These are phyloP conservation scores for Davidsoniella neocaledoniae DNA, from an alignment of 2,329 filamentous ascomycete species.

Conservation along the genomic window DNA sequence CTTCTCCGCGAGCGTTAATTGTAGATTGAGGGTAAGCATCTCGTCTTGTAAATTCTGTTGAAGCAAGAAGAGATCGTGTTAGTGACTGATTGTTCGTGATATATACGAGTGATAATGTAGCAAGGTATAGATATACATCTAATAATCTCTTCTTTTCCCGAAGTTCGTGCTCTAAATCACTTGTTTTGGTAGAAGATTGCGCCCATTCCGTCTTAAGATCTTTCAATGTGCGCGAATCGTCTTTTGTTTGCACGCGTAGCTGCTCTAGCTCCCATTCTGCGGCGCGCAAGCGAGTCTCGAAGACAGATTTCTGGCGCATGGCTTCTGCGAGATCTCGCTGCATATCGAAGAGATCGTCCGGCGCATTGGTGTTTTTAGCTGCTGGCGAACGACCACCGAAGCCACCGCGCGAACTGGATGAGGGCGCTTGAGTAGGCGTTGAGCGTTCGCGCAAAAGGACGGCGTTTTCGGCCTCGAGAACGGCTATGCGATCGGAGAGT, in stretches of 20 bases:
- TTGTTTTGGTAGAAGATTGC: slow-evolving; percentile 46
- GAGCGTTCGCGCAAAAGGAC: slow-evolving; percentile 18
- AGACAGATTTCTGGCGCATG: slow-evolving; percentile 52
- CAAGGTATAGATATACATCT: slow-evolving; percentile 31
- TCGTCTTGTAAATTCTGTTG: slow-evolving; percentile 73
- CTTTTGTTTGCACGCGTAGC: slow-evolving; percentile 40
- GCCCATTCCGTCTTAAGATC: slow-evolving; percentile 46
- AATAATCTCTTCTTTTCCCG: slow-evolving; percentile 68
- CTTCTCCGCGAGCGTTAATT: slow-evolving; percentile 74
- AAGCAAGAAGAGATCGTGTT: too few species aligned
- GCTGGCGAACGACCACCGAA: neutral
- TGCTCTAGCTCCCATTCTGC: slow-evolving; percentile 47
- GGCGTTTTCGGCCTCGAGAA: slow-evolving; percentile 41
- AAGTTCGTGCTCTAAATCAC: slow-evolving; percentile 73
- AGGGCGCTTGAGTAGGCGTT: slow-evolving; percentile 11
- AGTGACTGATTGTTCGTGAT: neutral
- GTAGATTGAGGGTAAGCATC: slow-evolving; percentile 70
- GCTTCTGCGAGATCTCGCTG: slow-evolving; percentile 59
- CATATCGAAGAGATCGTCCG: slow-evolving; percentile 27
- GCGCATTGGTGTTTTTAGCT: neutral
- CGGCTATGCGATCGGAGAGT: slow-evolving; percentile 49
- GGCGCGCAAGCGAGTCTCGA: slow-evolving; percentile 45
- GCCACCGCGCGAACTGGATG: neutral
- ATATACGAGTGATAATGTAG: neutral
- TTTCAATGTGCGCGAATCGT: slow-evolving; percentile 44